Base-by-base conservation (phyloP, 441 rosid species). In the Aquilaria agallochum region DNA sequence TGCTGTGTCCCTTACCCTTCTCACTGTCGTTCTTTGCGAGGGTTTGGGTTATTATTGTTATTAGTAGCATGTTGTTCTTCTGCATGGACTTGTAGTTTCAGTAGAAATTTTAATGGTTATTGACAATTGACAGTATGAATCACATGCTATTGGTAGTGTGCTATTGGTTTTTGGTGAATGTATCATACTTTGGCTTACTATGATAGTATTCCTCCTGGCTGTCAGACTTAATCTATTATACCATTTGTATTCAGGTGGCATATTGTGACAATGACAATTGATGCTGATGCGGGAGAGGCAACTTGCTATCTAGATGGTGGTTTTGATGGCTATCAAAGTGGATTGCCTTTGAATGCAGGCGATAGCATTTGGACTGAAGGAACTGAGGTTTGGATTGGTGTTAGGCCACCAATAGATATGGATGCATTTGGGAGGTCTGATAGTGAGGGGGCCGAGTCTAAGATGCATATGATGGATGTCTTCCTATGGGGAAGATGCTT, bases 391-490 rank as follows among this genome's bases (percentile, higher is more conserved):
- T 96, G 96, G 98, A 74, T 93, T 70, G 99, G 98, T 77, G 83
- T 84, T 72, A 85, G 89, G 69, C 97, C 99, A 31, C 99, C 99
- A 61, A 89, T 74, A 31, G 98, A 89, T 70, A 70, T 93, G 75
- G 98, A 93, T 80, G 89, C 96, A 54, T 93, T 96, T 68, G 98
- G 99, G 70, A 87, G 99, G 80, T 96, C 99, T 27, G 99, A 96
- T 77, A 96, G 99, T 64, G 99, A 96, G 80, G 99, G 98, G 76
- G 89, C 81, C n/a, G 99, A 96, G 75, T 86, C 98, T 59, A 96
- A 96, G 83, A 90, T 93, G 98, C 98, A 96, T 73, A 81, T 96
- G 68, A 96, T 96, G 99, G 99, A 96, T 79, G 97, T 91, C 73
- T 96, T 96, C 75, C 80, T 96, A 2, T 96, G 99, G 99, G 99